A percentile compares a stretch with the other conserved stretches of the same genome.
phyloP scores from a whole-genome alignment of 169 alveolate species.

The Theileria parva region DNA sequence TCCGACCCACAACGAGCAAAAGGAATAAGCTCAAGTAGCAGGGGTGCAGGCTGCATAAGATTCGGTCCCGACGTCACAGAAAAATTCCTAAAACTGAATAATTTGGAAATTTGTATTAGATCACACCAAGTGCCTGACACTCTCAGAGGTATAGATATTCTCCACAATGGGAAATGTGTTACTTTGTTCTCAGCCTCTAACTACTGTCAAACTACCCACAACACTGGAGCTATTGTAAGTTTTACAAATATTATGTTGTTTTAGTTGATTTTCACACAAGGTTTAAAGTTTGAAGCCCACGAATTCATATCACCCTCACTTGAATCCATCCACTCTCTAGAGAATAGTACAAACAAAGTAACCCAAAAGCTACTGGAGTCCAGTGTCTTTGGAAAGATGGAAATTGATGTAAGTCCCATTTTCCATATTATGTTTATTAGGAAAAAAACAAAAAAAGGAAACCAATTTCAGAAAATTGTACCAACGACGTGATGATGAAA shows the following conservation, averaged over 20 bases:
- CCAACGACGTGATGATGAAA: conserved; percentile 47
- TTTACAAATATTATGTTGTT: background rate
- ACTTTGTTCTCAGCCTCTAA: conserved; percentile 89
- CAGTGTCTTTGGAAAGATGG: conserved; percentile 40
- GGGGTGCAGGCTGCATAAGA: conserved; percentile 88
- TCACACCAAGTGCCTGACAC: conserved; percentile 90
- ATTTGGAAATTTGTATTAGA: conserved; percentile 84
- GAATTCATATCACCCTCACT: conserved; percentile 86
- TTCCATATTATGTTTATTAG: background rate
- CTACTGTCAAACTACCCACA: conserved; percentile 87
- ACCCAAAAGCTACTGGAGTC: conserved; percentile 56
- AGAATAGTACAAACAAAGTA: conserved; percentile 59
- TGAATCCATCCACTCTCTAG: conserved; percentile 69
- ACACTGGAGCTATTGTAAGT: conserved; percentile 82
- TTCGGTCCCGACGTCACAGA: conserved; percentile 91
- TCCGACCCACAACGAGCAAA: conserved; percentile 85
- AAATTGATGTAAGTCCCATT: conserved; percentile 16
- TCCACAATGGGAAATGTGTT: conserved; percentile 85
- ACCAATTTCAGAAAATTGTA: conserved; percentile 23
- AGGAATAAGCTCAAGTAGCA: conserved; percentile 81
- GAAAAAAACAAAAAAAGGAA: conserved; percentile 20
- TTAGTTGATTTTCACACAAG: conserved; percentile 76
- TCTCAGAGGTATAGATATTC: conserved; percentile 85
- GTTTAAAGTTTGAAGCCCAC: conserved; percentile 81
- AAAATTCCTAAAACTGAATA: conserved; percentile 81